These are phyloP conservation scores for Talaromyces sp. DNA, from an alignment of 2,329 filamentous ascomycete genomes.

Conservation along the genomic window DNA sequence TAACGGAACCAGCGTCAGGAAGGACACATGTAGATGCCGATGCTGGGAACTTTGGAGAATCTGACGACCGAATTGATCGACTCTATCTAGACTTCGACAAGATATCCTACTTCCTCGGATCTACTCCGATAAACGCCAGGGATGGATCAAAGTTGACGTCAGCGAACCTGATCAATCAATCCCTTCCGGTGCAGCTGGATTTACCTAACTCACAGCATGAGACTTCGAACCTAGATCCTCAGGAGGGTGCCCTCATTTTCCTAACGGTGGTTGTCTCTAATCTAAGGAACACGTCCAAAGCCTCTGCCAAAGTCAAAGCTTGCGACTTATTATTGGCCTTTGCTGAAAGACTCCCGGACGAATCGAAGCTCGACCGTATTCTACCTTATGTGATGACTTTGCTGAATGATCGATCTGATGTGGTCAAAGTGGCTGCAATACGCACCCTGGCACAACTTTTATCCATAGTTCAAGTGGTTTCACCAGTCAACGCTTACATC, in stretches of 20 bases:
- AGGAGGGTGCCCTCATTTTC: conserved; percentile 87
- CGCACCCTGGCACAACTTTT: conserved; percentile 84
- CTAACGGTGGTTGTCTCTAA: conserved; percentile 84
- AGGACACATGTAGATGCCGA: conserved; percentile 65
- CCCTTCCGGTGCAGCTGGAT: conserved; percentile 72
- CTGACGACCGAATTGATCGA: conserved; percentile 88
- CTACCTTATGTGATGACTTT: conserved; percentile 83
- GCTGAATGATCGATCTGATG: conserved; percentile 73
- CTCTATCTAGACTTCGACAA: conserved; percentile 96
- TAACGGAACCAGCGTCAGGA: conserved; percentile 84
- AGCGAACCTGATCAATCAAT: conserved; percentile 30
- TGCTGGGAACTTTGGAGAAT: conserved; percentile 70
- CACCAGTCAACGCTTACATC: conserved; percentile 63
- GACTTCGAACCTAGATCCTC: conserved; percentile 56
- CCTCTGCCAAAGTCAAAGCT: conserved; percentile 79
- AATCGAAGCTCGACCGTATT: conserved; percentile 90
- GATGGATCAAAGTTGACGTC: conserved; percentile 28
- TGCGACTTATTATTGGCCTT: conserved; percentile 91
- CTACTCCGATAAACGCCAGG: conserved; percentile 50
- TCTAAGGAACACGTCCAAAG: conserved; percentile 79
- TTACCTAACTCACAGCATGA: conserved; percentile 78
- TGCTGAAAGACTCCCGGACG: conserved; percentile 83
- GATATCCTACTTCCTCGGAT: conserved; percentile 88
- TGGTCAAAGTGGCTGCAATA: conserved; percentile 79
- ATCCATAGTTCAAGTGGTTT: conserved; percentile 81